Percentiles rank a stretch among this genome's conserved stretches.
These are phyloP conservation scores for Venturia asperata DNA, from an alignment of 2,329 filamentous ascomycete genomes.

Conservation along the genomic window DNA sequence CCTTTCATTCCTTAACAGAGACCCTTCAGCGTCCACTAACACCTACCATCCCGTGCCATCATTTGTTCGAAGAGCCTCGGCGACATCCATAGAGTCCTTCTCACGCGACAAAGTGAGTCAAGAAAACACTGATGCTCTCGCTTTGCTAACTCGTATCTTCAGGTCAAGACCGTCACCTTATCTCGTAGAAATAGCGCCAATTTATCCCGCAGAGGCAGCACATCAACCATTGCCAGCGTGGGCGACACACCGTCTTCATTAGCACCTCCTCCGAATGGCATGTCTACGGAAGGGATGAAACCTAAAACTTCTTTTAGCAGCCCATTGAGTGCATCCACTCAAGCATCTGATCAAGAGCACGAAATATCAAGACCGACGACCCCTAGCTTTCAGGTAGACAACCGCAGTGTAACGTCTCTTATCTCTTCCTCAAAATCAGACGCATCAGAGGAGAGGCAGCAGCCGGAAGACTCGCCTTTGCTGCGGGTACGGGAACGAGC, in stretches of 20 bases:
- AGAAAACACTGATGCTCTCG: neutral
- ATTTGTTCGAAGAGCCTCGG: slow-evolving; percentile 28
- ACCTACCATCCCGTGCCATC: neutral
- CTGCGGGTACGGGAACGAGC: slow-evolving; percentile 21
- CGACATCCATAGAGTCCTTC: slow-evolving; percentile 29
- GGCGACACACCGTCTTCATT: neutral
- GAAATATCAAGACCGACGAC: neutral
- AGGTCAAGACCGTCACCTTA: slow-evolving; percentile 28
- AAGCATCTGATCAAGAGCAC: neutral
- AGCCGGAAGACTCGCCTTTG: slow-evolving; percentile 30
- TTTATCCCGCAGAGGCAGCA: neutral
- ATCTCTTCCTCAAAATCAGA: slow-evolving; percentile 14
- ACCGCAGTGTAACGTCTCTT: slow-evolving; percentile 13
- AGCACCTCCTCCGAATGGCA: neutral
- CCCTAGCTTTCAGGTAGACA: neutral
- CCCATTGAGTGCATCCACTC: slow-evolving; percentile 6
- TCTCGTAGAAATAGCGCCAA: slow-evolving; percentile 21
- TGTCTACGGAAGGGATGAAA: neutral
- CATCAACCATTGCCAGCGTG: neutral
- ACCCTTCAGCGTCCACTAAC: neutral
- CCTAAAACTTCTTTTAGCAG: neutral
- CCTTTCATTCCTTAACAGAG: neutral
- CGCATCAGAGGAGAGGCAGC: slow-evolving; percentile 21
- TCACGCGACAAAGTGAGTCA: slow-evolving; percentile 27
- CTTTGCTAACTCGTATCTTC: slow-evolving; percentile 15